Percentiles rank a stretch among this genome's conserved stretches.
phyloP scores from a whole-genome alignment of 805 yeast species.

The Yarrowia porcina region DNA sequence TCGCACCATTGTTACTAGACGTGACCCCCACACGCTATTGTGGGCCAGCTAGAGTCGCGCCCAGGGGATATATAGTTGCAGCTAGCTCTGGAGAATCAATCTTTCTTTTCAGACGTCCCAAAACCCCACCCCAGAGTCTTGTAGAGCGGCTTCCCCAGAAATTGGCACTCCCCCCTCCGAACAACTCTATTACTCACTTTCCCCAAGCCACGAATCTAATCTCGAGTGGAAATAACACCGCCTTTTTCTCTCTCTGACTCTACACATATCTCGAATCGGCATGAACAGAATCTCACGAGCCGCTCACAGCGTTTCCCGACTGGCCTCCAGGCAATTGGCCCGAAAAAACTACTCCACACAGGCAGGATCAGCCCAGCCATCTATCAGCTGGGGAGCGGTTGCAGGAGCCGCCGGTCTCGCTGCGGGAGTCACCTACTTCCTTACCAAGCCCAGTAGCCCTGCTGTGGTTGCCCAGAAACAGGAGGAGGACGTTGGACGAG shows the following conservation, averaged over 20 bases:
- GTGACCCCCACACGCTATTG: not conserved
- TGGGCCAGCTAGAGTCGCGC: not conserved
- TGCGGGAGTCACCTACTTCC: slow-evolving; percentile 10
- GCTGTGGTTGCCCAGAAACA: not conserved
- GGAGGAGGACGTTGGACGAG: not conserved
- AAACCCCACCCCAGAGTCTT: not conserved
- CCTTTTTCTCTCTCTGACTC: not conserved
- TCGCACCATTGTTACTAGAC: not conserved
- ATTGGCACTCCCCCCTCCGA: not conserved
- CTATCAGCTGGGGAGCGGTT: slow-evolving; percentile 8
- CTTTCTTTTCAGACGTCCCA: too few relatives aligned
- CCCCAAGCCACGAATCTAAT: slow-evolving; percentile 10
- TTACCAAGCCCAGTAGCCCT: not conserved
- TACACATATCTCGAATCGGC: not conserved
- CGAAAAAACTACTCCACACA: slow-evolving; percentile 2
- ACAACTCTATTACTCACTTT: slow-evolving; percentile 14
- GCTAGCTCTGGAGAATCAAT: not conserved
- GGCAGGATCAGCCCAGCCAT: not conserved
- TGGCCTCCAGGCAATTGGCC: slow-evolving; percentile 12
- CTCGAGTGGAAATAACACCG: not conserved
- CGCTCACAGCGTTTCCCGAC: slow-evolving; percentile 14
- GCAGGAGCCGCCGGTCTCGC: slow-evolving; percentile 15
- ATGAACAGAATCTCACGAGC: slow-evolving; percentile 21
- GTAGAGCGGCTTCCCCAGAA: not conserved
- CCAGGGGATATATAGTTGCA: not conserved